These are phyloP conservation scores for Aureobasidium vineae DNA, from an alignment of 2,329 filamentous ascomycete genomes.

Conservation along the genomic window DNA sequence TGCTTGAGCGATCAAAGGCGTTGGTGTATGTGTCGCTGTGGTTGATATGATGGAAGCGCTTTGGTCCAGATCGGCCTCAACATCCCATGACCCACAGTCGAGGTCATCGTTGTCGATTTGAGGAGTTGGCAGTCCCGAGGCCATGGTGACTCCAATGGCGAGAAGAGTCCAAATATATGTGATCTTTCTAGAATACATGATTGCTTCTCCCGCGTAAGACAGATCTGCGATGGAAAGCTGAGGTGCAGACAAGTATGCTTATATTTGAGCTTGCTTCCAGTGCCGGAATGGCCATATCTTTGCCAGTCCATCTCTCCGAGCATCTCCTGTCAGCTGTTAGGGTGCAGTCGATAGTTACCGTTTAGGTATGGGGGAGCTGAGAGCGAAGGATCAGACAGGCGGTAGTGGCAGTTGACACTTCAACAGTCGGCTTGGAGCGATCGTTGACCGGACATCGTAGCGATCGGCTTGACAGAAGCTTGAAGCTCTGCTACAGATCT, in stretches of 20 bases:
- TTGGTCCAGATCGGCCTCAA: background rate
- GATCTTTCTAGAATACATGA: constrained; percentile 10
- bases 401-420: constrained; percentile 21
- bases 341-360: constrained; percentile 1
- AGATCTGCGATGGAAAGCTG: constrained; percentile 6
- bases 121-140: background rate
- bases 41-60: background rate
- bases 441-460: background rate
- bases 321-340: constrained; percentile 5
- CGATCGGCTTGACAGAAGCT: background rate
- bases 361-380: background rate
- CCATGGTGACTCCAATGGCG: background rate
- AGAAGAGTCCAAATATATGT: background rate
- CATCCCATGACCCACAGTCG: constrained; percentile 1
- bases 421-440: constrained; percentile 16
- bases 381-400: background rate
- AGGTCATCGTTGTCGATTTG: background rate
- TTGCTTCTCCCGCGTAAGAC: constrained; percentile 1
- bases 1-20: background rate
- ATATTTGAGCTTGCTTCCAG: constrained; percentile 5
- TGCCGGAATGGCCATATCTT: background rate
- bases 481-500: background rate
- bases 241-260: constrained; percentile 22
- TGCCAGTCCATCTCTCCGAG: background rate
- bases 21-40: background rate